Percentiles rank a stretch among this genome's conserved stretches.
Conservation (phyloP, 2,329 filamentous ascomycete genomes). For the Penicillium olsonii region DNA sequence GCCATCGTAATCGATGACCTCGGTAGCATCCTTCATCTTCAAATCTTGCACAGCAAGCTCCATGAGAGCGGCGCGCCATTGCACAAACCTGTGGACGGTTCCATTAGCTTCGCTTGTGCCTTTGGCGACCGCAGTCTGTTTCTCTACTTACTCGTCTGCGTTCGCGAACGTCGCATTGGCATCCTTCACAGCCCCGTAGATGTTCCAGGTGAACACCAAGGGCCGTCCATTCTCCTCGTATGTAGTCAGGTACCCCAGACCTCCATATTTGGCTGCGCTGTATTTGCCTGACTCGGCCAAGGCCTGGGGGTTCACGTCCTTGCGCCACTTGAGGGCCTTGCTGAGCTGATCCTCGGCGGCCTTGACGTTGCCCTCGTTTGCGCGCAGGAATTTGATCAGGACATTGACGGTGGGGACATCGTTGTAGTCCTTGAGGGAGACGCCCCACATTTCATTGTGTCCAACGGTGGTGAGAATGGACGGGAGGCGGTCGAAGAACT, state of each 20-base stretch:
- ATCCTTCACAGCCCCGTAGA: constrained; percentile 85
- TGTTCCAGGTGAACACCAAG: constrained; percentile 82
- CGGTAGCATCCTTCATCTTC: constrained; percentile 67
- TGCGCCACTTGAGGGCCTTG: constrained; percentile 81
- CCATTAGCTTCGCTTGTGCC: neutral
- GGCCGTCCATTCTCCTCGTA: constrained; percentile 59
- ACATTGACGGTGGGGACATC: constrained; percentile 79
- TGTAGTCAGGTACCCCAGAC: constrained; percentile 78
- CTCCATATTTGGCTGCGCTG: constrained; percentile 69
- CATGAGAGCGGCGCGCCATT: constrained; percentile 89
- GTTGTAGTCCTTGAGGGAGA: constrained; percentile 58
- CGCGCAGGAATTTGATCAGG: constrained; percentile 89
- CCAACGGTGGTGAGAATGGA: constrained; percentile 58
- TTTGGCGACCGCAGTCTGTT: neutral
- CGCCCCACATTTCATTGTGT: constrained; percentile 84
- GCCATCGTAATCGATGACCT: constrained; percentile 62
- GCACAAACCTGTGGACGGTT: constrained; percentile 67
- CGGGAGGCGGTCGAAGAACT: constrained; percentile 61
- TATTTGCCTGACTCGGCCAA: constrained; percentile 64
- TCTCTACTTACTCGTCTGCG: constrained; percentile 66
- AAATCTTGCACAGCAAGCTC: constrained; percentile 79
- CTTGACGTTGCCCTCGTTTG: constrained; percentile 74
- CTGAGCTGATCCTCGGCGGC: constrained; percentile 76
- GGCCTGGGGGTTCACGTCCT: constrained; percentile 69
- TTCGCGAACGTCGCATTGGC: constrained; percentile 79